A percentile compares a stretch with the other conserved stretches of the same genome.
phyloP scores from a whole-genome alignment of 1,284 basidiomycete species.

The Prillingera fragicola region DNA sequence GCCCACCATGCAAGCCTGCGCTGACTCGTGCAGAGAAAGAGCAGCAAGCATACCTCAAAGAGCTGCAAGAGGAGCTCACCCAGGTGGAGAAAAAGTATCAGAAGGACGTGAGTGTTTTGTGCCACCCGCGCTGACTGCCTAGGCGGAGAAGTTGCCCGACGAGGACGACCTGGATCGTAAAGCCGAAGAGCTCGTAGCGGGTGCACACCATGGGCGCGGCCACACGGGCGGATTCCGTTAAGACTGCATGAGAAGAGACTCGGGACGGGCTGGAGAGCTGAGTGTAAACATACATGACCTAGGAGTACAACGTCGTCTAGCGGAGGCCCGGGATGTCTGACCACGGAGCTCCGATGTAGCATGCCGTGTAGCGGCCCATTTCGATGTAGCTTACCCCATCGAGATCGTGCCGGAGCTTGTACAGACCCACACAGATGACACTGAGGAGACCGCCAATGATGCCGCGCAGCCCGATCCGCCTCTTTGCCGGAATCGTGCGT shows the following conservation, averaged over 20 bases:
- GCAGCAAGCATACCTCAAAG: constrained; percentile 1
- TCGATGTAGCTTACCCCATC: constrained; percentile 18
- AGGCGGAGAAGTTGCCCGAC: background rate
- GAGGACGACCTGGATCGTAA: background rate
- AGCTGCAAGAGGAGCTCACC: background rate
- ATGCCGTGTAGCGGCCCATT: constrained; percentile 29
- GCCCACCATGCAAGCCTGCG: no score
- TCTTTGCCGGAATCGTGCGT: constrained; percentile 3
- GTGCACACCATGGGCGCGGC: background rate
- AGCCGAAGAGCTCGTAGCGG: background rate
- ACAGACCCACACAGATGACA: constrained; percentile 28
- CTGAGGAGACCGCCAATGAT: constrained; percentile 25
- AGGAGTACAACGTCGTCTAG: background rate
- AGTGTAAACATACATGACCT: constrained; percentile 1
- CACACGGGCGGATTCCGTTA: no score
- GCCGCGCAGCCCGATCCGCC: constrained; percentile 23
- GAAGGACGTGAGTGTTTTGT: constrained; percentile 2
- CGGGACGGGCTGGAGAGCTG: background rate
- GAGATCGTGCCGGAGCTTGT: constrained; percentile 26
- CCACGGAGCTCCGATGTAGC: constrained; percentile 26
- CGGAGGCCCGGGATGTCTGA: constrained; percentile 8
- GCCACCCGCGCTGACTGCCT: background rate
- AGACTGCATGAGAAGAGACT: no score
- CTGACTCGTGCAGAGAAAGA: no score
- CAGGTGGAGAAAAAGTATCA: background rate